Base-by-base conservation (phyloP, 768 basidiomycete genomes). In the Butyriboletus loyo region DNA sequence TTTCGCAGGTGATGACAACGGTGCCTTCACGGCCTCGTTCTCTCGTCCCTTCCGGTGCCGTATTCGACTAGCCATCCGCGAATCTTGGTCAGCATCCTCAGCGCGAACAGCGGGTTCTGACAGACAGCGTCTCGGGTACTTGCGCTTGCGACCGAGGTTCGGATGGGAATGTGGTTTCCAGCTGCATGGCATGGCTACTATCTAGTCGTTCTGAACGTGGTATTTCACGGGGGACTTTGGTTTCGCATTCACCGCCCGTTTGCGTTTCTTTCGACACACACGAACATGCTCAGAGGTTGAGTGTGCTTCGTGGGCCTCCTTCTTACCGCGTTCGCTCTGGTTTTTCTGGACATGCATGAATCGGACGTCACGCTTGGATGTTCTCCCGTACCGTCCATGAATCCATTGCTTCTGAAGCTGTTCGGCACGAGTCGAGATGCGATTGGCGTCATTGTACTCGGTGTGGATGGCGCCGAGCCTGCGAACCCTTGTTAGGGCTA, bases 171-270 rank as follows among this genome's bases (percentile, higher is more conserved):
- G 19, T 32, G 7, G n/a, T n/a, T n/a, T n/a, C n/a, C n/a, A n/a
- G n/a, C n/a, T n/a, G n/a, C n/a, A n/a, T 7, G 37, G 40, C 7
- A 54, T 3, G 2, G 35, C 14, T 7, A 64, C 65, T 2, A 66
- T 30, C 36, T 52, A 53, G 0, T 62, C 64, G 3, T 48, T 52
- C 45, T 48, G 55, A 7, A 65, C 40, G 22, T 61, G 55, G 19
- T 52, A 53, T 21, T 25, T 63, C 13, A 22, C 22, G 13, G 21
- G 34, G 0, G 40, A 5, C n/a, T 6, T 35, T 3, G 14, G 19
- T 22, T 28, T 52, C 2, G 13, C 9, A 10, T 34, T 45, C 13
- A 5, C 5, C 7, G 1, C 31, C 5, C 28, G 49, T 38, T 41
- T 40, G 10, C 1, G 6, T 13, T 43, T 39, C 15, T 52, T 50